A percentile compares a stretch with the other conserved stretches of the same genome.
These are phyloP conservation scores for Tuber aestivum DNA, from an alignment of 495 filamentous ascomycete genomes.

Conservation along the genomic window DNA sequence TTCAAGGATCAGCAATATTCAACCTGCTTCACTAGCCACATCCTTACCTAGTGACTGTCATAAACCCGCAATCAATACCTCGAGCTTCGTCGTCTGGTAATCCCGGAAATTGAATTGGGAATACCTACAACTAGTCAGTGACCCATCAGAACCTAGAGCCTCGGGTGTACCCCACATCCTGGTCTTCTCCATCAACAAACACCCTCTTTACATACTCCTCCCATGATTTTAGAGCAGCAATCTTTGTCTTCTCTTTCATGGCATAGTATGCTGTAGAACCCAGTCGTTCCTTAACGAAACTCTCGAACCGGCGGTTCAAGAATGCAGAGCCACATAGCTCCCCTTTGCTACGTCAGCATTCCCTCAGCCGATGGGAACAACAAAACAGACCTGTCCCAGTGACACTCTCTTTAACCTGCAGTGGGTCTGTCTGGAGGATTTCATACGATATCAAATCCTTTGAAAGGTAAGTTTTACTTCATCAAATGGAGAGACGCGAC, in stretches of 20 bases:
- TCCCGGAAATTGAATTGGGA: conserved; percentile 54
- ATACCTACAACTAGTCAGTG: conserved; percentile 40
- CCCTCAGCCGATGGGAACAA: background rate
- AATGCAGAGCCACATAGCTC: conserved; percentile 55
- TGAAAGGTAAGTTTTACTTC: background rate
- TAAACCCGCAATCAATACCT: conserved; percentile 58
- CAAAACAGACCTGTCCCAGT: conserved; percentile 46
- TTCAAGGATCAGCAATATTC: conserved; percentile 8
- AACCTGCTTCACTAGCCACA: conserved; percentile 39
- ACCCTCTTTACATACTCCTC: conserved; percentile 67
- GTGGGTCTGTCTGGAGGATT: conserved; percentile 49
- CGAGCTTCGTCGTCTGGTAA: conserved; percentile 62
- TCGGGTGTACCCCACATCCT: conserved; percentile 44
- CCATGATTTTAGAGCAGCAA: conserved; percentile 53
- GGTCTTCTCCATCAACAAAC: conserved; percentile 63
- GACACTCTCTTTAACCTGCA: conserved; percentile 50
- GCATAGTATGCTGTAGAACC: conserved; percentile 57
- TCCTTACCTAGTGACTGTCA: conserved; percentile 52
- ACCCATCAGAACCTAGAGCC: conserved; percentile 14
- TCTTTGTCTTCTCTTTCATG: conserved; percentile 48
- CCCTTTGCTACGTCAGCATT: conserved; percentile 41
- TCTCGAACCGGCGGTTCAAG: conserved; percentile 62
- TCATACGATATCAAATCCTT: conserved; percentile 50
- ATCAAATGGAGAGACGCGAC: background rate
- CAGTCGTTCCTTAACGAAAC: conserved; percentile 56